These are phyloP conservation scores for Rhynchospora breviuscula DNA, from an alignment of 176 grass and related monocot genomes.

Conservation along the genomic window DNA sequence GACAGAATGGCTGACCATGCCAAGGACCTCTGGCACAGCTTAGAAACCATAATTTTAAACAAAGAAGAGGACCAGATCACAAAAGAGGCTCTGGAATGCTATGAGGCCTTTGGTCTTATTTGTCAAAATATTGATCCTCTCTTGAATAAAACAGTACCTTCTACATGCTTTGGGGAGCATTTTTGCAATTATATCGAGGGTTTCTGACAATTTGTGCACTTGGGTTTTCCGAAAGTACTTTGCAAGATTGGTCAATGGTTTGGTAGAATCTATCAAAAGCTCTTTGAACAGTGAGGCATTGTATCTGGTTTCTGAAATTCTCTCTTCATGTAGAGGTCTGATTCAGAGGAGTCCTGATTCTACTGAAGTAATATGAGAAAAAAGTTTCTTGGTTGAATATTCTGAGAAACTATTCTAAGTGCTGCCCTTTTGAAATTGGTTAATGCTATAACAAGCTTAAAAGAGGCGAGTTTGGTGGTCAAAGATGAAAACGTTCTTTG, in stretches of 20 bases:
- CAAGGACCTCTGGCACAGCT: conserved; percentile 55
- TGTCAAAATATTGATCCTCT: conserved; percentile 58
- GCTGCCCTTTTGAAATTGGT: conserved; percentile 42
- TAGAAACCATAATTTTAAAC: conserved; percentile 75
- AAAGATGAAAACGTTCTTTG: conserved; percentile 40
- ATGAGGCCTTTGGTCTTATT: conserved; percentile 69
- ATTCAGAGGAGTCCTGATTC: conserved; percentile 37
- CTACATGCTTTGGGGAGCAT: conserved; percentile 70
- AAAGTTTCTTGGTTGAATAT: too few relatives aligned
- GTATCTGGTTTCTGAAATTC: conserved; percentile 75
- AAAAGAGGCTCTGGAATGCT: conserved; percentile 73
- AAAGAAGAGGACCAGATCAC: conserved; percentile 56
- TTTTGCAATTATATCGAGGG: conserved; percentile 48
- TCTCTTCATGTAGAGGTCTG: conserved; percentile 77
- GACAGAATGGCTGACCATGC: conserved; percentile 71
- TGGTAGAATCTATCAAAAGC: conserved; percentile 34
- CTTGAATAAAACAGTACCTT: conserved; percentile 24
- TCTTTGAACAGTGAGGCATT: conserved; percentile 58
- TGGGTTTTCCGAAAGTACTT: conserved; percentile 83
- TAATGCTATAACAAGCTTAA: conserved; percentile 14
- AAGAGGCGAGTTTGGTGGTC: conserved; percentile 16
- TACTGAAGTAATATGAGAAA: conserved; percentile 39
- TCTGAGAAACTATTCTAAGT: too few relatives aligned
- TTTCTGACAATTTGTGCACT: conserved; percentile 63
- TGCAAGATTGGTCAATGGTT: conserved; percentile 51